Conservation (phyloP, 441 rosid species). For the Theobroma grandiflorum region DNA sequence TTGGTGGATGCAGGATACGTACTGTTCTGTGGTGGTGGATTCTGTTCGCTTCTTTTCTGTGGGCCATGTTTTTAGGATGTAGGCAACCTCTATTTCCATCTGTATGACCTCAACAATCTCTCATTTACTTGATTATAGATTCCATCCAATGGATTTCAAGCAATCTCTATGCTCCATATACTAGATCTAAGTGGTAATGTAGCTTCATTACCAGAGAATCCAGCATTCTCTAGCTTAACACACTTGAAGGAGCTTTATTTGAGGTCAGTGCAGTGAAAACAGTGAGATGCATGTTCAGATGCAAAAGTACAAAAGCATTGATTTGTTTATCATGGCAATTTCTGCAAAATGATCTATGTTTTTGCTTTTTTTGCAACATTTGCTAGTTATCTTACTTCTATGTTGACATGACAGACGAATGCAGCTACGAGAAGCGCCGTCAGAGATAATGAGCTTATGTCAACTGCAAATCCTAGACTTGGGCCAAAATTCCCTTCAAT, state of each 20-base stretch:
- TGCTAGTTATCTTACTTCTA: constrained; percentile 27
- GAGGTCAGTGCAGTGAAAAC: constrained; percentile 58
- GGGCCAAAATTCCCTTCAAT: constrained; percentile 82
- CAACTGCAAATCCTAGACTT: constrained; percentile 73
- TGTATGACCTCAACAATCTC: constrained; percentile 25
- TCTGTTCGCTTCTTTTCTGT: no score
- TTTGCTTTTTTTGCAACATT: background rate
- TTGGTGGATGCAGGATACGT: no score
- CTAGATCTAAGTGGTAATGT: constrained; percentile 84
- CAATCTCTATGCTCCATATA: constrained; percentile 71
- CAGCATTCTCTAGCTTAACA: constrained; percentile 71
- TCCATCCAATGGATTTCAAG: constrained; percentile 79
- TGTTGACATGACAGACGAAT: constrained; percentile 58
- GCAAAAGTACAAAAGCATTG: background rate
- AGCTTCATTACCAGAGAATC: constrained; percentile 58
- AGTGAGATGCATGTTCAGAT: constrained; percentile 9
- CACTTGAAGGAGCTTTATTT: constrained; percentile 86
- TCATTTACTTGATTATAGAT: constrained; percentile 55
- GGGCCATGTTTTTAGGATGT: no score
- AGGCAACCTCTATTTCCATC: no score
- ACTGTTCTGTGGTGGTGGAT: no score
- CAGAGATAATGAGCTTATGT: constrained; percentile 63
- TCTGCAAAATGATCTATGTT: background rate
- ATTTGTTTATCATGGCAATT: background rate
- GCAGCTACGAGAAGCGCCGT: constrained; percentile 74